Conservation (phyloP, 2,329 filamentous ascomycete genomes). For the Cordyceps militaris region DNA sequence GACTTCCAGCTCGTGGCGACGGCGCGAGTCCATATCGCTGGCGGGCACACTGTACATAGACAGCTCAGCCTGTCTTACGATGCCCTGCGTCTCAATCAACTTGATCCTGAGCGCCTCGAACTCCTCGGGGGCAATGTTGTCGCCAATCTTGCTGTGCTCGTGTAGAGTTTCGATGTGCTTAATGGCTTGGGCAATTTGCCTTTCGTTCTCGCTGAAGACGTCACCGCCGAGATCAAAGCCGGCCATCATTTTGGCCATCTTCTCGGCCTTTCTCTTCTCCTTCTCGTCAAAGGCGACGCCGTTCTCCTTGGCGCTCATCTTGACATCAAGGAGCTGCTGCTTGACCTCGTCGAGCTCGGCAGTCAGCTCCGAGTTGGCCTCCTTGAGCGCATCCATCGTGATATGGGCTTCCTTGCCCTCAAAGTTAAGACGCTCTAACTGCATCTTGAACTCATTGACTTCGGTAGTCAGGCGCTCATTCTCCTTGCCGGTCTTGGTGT, state of each 20-base stretch:
- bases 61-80: conserved; percentile 86
- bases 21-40: conserved; percentile 57
- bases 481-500: conserved; percentile 74
- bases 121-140: conserved; percentile 74
- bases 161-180: conserved; percentile 73
- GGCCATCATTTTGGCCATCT: conserved; percentile 99
- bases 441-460: conserved; percentile 92
- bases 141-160: conserved; percentile 68
- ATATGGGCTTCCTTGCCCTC: conserved; percentile 92
- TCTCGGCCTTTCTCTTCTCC: conserved; percentile 96
- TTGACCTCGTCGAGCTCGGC: conserved; percentile 90
- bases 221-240: conserved; percentile 92
- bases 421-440: conserved; percentile 88
- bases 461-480: conserved; percentile 83
- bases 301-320: conserved; percentile 93
- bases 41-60: conserved; percentile 66
- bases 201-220: conserved; percentile 89
- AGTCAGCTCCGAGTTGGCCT: conserved; percentile 90
- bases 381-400: conserved; percentile 95
- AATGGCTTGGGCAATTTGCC: conserved; percentile 74
- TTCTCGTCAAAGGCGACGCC: conserved; percentile 89
- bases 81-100: conserved; percentile 82
- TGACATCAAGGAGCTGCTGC: conserved; percentile 89
- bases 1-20: conserved; percentile 69
- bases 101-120: conserved; percentile 69